Evolutionary conservation across 2,329 filamentous ascomycete genomes (phyloP), one percentile per base, ranked within the genome.

Genomic region (Dothiorella sarmentorum): DNA sequence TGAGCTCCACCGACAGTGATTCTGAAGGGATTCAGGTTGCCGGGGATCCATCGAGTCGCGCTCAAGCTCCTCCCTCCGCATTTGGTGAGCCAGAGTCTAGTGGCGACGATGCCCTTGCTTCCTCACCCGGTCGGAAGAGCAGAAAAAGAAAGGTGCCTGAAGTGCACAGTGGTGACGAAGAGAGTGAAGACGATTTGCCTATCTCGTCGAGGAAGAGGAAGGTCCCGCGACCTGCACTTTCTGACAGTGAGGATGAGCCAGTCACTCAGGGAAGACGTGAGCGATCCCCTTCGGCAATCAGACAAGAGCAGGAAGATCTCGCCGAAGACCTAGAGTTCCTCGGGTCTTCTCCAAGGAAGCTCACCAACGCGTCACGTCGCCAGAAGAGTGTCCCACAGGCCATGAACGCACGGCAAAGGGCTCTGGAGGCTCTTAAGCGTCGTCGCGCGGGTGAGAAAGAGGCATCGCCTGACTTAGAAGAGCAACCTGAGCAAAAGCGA

Each of bases 311-410:
- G 45, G 73, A 76, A 10, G 76, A 79, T 45, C 63, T 80, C 10
- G 69, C 74, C 35, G 75, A 78, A 52, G 78, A 80, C 38, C 65
- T 80, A 2, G 73, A 77, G 4, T 78, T 77, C 56, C 63, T 80
- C 11, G 61, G 67, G 37, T 71, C 71, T 1, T 72, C 71, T 2
- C 68, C 69, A 63, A 60, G 62, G 63, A 17, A 65, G 68, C 20
- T 42, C 5, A n/a, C n/a, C n/a, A 20, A 52, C 18, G 15, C 29
- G 17, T 18, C 49, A 7, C 49, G 49, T 17, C 47, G 65, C 7
- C 43, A 22, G 66, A 47, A 65, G 64, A 58, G 24, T 4, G 17
- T 24, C 3, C 55, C 58, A 17, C 63, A 63, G 27, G 63, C 69
- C 53, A 71, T 70, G 65, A 73, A 64, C 40, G 71, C 71, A 22